Percentiles rank a stretch among this genome's conserved stretches.
phyloP scores from a whole-genome alignment of 78 protist species.

The Planoprotostelium fungivorum region DNA sequence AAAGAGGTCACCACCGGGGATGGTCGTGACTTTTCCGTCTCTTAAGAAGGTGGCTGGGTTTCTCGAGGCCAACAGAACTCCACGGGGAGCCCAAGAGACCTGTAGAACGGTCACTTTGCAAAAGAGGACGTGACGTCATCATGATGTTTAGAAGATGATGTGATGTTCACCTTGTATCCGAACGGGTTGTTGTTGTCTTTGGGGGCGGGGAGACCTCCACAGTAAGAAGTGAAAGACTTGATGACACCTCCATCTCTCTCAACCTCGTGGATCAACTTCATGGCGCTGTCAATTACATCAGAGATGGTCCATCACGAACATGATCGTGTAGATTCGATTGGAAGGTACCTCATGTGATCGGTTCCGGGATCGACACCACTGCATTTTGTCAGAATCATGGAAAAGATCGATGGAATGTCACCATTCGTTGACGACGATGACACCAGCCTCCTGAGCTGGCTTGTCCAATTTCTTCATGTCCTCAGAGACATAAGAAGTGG shows the following conservation, averaged over 20 bases:
- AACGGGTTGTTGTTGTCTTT: conserved; percentile 47
- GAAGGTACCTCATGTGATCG: conserved; percentile 8
- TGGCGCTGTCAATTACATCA: background rate
- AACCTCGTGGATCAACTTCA: background rate
- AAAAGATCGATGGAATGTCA: background rate
- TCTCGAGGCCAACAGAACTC: conserved; percentile 53
- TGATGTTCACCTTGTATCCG: conserved; percentile 48
- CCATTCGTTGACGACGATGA: background rate
- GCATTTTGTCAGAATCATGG: background rate
- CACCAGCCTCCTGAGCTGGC: background rate
- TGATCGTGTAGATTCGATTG: background rate
- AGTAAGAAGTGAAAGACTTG: conserved; percentile 11
- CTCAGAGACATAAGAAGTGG: conserved; percentile 6
- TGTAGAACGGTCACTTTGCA: too few species aligned
- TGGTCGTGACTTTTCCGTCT: background rate
- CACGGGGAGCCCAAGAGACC: conserved; percentile 72
- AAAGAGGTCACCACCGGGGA: conserved; percentile 6
- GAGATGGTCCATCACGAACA: background rate
- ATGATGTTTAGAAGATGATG: too few species aligned
- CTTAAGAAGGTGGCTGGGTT: conserved; percentile 10
- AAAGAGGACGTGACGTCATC: too few species aligned
- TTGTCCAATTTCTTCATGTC: background rate
- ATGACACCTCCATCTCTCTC: background rate
- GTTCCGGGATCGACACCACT: conserved; percentile 16
- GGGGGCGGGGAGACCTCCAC: conserved; percentile 80